Base-by-base conservation (phyloP, 352 stramenopile genomes). In the Chloridella minuta region DNA sequence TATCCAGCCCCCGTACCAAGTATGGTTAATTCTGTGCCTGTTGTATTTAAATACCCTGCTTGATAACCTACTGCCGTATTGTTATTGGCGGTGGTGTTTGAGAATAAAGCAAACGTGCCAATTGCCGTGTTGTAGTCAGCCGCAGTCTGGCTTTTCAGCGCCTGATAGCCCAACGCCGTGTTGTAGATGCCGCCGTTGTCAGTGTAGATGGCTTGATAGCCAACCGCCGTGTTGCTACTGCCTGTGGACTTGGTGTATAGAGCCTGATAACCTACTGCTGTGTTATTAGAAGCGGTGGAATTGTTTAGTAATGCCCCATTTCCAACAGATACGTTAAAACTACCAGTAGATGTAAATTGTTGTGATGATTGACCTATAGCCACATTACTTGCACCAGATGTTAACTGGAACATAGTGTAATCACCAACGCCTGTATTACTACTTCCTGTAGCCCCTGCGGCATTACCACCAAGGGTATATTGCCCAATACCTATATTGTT, bases 21-120 rank as follows among this genome's bases (percentile, higher is more conserved):
- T 83, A 83, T 25, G 51, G n/a, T 25, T 83, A 25, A 83, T 83
- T 25, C 51, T 83, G 51, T 83, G 27, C 51, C 51, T 22, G n/a
- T 83, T 22, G 51, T 83, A 83, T 83, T 83, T 22, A 22, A 25
- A 24, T 83, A 83, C 23, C n/a, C n/a, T 83, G 51, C 51, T 24
- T 83, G 51, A 83, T 83, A 83, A 24, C 51, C 51, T 22, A 83
- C n/a, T 24, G 51, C 51, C 23, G 51, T 83, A 24, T 83, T 83
- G n/a, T 24, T 24, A 83, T 83, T 83, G n/a, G n/a, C 51, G 23
- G 51, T 83, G n/a, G 51, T 83, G 23, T 83, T 83, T 83, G n/a
- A 24, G 23, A 25, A 83, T 83, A 83, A 83, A 24, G 51, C n/a
- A 22, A 25, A 22, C 51, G 23, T 24, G 23, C 51, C 51, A 83